These are phyloP conservation scores for Teratosphaeria pseudoeucalypti DNA, from an alignment of 2,329 filamentous ascomycete species.

Conservation along the genomic window DNA sequence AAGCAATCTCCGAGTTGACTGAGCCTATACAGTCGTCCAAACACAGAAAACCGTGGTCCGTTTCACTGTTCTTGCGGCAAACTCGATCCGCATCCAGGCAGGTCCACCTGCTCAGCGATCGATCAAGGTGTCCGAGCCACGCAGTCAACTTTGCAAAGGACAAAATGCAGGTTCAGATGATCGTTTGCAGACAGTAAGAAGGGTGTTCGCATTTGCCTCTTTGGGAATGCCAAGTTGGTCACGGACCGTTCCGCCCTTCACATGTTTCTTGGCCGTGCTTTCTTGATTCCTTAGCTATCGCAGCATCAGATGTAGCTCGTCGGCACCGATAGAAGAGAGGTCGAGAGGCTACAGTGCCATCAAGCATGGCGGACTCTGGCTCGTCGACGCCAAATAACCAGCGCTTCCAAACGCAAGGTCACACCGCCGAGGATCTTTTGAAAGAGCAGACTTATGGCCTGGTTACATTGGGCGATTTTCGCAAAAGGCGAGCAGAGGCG, in stretches of 20 bases:
- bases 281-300: not conserved
- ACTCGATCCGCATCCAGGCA: not conserved
- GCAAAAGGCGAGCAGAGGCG: slow-evolving; percentile 90
- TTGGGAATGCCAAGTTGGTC: not conserved
- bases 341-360: not conserved
- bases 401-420: slow-evolving; percentile 67
- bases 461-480: slow-evolving; percentile 84
- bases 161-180: not conserved
- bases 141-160: too few relatives aligned
- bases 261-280: not conserved
- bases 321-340: not conserved
- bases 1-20: not conserved
- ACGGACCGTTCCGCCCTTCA: not conserved
- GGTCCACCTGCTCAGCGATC: not conserved
- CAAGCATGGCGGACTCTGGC: slow-evolving; percentile 8
- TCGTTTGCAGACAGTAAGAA: not conserved
- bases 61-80: not conserved
- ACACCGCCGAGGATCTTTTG: slow-evolving; percentile 69
- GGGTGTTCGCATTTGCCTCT: not conserved
- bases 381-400: slow-evolving; percentile 8
- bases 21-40: not conserved
- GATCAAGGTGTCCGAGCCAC: too few relatives aligned
- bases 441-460: slow-evolving; percentile 84
- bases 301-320: not conserved
- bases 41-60: not conserved